Conservation (phyloP, 2,329 filamentous ascomycete species). For the Amphichorda felina region DNA sequence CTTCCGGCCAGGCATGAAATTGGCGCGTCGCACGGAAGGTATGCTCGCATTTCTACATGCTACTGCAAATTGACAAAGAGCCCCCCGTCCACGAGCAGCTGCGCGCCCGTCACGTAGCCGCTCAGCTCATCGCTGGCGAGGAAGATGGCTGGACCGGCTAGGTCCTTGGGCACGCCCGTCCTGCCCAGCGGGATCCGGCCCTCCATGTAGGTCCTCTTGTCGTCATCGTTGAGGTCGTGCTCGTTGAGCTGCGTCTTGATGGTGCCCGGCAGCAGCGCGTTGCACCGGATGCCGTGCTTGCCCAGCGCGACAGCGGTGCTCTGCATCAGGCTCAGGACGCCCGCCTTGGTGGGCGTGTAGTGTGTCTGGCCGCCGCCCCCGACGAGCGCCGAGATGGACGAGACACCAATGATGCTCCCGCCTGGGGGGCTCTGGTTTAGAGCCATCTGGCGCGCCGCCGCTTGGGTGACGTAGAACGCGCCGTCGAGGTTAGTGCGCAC, state of each 20-base stretch:
- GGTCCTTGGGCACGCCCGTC: constrained; percentile 58
- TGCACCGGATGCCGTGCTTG: constrained; percentile 65
- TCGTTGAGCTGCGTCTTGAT: constrained; percentile 79
- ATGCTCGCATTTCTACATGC: constrained; percentile 2
- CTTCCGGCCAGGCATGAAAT: too few species aligned
- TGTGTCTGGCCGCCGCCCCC: constrained; percentile 71
- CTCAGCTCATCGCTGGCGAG: constrained; percentile 69
- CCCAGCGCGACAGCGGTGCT: constrained; percentile 70
- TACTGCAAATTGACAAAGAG: constrained; percentile 82
- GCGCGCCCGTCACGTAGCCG: constrained; percentile 70
- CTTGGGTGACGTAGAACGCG: constrained; percentile 80
- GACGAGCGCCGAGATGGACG: constrained; percentile 62
- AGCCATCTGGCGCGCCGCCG: constrained; percentile 75
- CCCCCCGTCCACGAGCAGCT: constrained; percentile 78
- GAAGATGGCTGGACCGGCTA: constrained; percentile 78
- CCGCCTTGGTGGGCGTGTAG: constrained; percentile 84
- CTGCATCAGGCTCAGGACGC: constrained; percentile 72
- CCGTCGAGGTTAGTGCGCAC: constrained; percentile 74
- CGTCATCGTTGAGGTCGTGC: constrained; percentile 61
- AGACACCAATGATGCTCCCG: constrained; percentile 70
- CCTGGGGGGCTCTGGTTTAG: constrained; percentile 47
- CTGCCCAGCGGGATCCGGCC: constrained; percentile 67
- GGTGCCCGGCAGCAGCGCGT: constrained; percentile 73
- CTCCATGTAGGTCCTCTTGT: constrained; percentile 70
- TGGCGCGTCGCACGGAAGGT: too few species aligned